phyloP scores from a whole-genome alignment of 164 flowering plant species.

The Santalum album region DNA sequence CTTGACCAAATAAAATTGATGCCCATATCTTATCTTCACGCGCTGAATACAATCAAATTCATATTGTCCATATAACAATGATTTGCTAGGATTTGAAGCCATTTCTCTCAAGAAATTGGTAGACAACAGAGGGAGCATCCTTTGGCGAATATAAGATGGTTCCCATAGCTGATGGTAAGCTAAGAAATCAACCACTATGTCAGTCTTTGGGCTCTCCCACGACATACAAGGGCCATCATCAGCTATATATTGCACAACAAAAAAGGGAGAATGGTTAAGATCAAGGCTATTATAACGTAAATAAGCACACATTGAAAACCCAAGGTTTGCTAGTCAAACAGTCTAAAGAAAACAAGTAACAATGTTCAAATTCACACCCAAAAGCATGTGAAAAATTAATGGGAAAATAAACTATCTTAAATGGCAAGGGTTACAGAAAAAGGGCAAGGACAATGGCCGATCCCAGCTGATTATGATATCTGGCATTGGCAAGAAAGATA shows the following conservation, averaged over 20 bases:
- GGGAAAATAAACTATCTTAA: too few species aligned
- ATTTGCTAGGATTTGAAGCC: conserved; percentile 33
- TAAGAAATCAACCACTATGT: conserved; percentile 63
- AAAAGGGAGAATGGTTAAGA: too few species aligned
- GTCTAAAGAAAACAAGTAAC: too few species aligned
- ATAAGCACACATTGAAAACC: not conserved
- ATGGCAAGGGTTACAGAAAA: too few species aligned
- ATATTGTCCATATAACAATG: conserved; percentile 52
- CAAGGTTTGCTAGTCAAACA: not conserved
- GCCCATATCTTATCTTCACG: conserved; percentile 59
- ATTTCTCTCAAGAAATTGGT: conserved; percentile 72
- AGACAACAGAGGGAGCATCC: conserved; percentile 74
- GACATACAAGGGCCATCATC: conserved; percentile 31
- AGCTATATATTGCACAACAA: conserved; percentile 22
- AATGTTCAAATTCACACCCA: too few species aligned
- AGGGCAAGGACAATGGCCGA: too few species aligned
- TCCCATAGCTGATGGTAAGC: conserved; percentile 65
- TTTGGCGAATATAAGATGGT: conserved; percentile 69
- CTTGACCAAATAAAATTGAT: conserved; percentile 55
- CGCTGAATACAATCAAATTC: conserved; percentile 71
- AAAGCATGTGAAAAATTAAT: too few species aligned
- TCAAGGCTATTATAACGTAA: not conserved
- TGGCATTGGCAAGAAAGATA: too few species aligned
- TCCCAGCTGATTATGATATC: too few species aligned
- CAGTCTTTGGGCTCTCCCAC: conserved; percentile 60